Conservation (phyloP, 768 basidiomycete genomes). For the Leucosporidium yakuticum region DNA sequence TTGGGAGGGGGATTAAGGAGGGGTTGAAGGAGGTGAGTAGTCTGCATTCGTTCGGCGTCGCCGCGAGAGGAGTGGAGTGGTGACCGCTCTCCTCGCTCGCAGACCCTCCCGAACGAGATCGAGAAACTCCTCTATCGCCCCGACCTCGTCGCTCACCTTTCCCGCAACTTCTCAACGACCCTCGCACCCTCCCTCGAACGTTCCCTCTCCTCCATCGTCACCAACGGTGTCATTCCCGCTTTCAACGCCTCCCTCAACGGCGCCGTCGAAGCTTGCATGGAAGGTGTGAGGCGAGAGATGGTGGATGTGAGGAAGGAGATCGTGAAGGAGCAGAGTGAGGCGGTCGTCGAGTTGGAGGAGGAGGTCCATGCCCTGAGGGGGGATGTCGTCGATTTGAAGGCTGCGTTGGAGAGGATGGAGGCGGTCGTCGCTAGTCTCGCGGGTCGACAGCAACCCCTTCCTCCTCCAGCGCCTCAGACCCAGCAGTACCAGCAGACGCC, state of each 20-base stretch:
- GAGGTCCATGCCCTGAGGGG: constrained; percentile 15
- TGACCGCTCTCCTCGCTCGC: neutral
- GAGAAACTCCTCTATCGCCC: constrained; percentile 70
- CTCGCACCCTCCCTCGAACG: constrained; percentile 71
- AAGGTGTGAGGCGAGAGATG: constrained; percentile 69
- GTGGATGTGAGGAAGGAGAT: constrained; percentile 71
- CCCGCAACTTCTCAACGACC: constrained; percentile 63
- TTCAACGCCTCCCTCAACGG: constrained; percentile 66
- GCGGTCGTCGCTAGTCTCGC: neutral
- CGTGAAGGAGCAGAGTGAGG: constrained; percentile 71
- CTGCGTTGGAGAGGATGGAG: constrained; percentile 22
- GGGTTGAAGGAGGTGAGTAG: constrained; percentile 63
- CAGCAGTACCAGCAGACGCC: too few relatives aligned
- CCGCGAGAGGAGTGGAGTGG: too few relatives aligned
- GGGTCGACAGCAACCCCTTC: neutral
- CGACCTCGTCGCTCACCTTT: constrained; percentile 69
- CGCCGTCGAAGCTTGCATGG: constrained; percentile 72
- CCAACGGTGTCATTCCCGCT: constrained; percentile 66
- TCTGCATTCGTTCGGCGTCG: neutral
- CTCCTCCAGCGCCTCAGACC: neutral
- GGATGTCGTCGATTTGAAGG: constrained; percentile 17
- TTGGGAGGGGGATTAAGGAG: constrained; percentile 65
- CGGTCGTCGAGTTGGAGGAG: constrained; percentile 65
- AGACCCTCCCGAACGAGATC: constrained; percentile 73
- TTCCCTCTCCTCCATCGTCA: constrained; percentile 68